Percentiles rank a stretch among this genome's conserved stretches.
phyloP scores from a whole-genome alignment of 805 yeast genomes.

The Nakazawaea siamensis region DNA sequence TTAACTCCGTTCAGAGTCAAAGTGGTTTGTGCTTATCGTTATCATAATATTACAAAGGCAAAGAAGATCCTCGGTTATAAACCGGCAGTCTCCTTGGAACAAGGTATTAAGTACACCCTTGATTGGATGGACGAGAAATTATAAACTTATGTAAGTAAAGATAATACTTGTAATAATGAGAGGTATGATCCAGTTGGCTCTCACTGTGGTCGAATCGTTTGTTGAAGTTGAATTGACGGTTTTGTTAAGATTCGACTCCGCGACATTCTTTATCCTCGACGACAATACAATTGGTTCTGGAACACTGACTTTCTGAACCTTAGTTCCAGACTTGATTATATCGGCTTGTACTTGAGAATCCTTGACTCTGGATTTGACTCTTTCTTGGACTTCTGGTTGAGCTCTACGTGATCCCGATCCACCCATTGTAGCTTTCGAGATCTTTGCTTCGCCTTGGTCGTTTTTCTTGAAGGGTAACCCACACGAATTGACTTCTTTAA shows the following conservation, averaged over 20 bases:
- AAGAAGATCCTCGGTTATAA: constrained; percentile 66
- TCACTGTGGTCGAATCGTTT: no score
- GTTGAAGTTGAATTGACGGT: neutral
- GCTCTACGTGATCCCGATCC: neutral
- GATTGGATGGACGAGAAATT: constrained; percentile 90
- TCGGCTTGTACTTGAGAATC: no score
- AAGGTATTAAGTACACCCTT: constrained; percentile 72
- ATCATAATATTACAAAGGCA: constrained; percentile 88
- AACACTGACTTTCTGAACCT: constrained; percentile 2
- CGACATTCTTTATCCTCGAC: constrained; percentile 7
- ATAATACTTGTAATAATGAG: no score
- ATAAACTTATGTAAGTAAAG: no score
- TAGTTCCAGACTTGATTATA: no score
- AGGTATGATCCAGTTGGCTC: no score
- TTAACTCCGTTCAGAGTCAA: constrained; percentile 92
- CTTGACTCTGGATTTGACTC: neutral
- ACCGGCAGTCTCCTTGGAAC: constrained; percentile 72
- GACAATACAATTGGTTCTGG: constrained; percentile 8
- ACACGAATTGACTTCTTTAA: constrained; percentile 44
- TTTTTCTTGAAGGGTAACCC: constrained; percentile 39
- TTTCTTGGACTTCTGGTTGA: neutral
- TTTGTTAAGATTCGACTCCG: neutral
- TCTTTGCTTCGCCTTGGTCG: constrained; percentile 23
- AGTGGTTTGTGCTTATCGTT: constrained; percentile 87
- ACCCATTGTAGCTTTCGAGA: constrained; percentile 16